phyloP scores from a whole-genome alignment of 495 filamentous ascomycete genomes.

The Astrothelium macrocarpum region DNA sequence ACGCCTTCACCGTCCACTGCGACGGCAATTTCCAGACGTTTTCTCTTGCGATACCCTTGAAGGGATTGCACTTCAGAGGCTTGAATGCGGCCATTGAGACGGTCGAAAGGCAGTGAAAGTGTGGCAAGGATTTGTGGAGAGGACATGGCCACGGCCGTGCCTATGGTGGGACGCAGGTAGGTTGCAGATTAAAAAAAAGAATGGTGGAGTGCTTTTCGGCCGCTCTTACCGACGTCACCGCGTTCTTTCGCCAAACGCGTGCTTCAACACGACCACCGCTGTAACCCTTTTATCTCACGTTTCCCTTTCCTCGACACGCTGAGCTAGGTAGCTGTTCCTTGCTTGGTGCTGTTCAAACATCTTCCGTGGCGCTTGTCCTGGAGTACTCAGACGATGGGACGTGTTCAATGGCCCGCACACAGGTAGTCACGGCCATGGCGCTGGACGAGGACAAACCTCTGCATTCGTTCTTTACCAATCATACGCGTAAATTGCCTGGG shows the following conservation, averaged over 20 bases:
- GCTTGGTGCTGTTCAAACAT: not conserved
- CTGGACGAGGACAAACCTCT: conserved; percentile 22
- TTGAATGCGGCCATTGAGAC: conserved; percentile 21
- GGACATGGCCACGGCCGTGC: conserved; percentile 19
- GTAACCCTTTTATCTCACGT: no score
- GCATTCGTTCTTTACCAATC: conserved; percentile 32
- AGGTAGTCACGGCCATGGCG: conserved; percentile 26
- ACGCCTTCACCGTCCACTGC: conserved; percentile 85
- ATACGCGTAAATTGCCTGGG: conserved; percentile 11
- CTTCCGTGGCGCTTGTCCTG: no score
- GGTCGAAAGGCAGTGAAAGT: conserved; percentile 25
- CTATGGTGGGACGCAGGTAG: not conserved
- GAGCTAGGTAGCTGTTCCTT: no score
- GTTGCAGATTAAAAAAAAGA: not conserved
- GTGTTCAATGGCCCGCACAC: conserved; percentile 26
- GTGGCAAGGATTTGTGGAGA: conserved; percentile 29
- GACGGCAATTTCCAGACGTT: conserved; percentile 74
- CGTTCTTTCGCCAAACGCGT: conserved; percentile 6
- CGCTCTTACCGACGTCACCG: not conserved
- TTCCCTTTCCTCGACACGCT: no score
- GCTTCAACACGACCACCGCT: not conserved
- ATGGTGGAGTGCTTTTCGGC: not conserved
- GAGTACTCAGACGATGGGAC: not conserved
- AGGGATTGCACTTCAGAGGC: conserved; percentile 51
- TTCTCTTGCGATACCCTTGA: conserved; percentile 67